Base-by-base conservation (phyloP, 108 stramenopile genomes). In the Discostella stelligeroides region DNA sequence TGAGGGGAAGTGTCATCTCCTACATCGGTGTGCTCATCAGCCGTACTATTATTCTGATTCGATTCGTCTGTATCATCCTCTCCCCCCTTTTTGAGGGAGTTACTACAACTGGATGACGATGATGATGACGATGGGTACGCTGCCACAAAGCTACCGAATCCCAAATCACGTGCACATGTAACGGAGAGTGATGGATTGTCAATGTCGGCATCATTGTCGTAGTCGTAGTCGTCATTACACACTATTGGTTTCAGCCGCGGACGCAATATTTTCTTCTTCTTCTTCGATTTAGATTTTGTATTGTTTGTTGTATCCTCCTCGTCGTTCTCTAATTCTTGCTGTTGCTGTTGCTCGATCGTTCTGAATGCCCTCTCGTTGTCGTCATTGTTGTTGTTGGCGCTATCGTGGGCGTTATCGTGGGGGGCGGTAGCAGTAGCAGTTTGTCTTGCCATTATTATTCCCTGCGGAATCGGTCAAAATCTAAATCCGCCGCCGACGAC, bases 141-240 rank as follows among this genome's bases (percentile, higher is more conserved):
- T 8, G 50, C 25, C 7, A 50, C 48, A 14, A 55, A 50, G 24
- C 54, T 40, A 18, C 54, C 29, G 24, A 55, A 54, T 41, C 45
- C 62, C 21, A 55, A 54, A 41, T 55, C 66, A 55, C 55, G 51
- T 39, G 24, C 34, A 67, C 39, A 24, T 40, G 66, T 67, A 41
- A 40, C 15, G 55, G 54, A 27, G 54, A 54, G 18, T 40, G 66
- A 10, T 53, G 51, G 20, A 49, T 7, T 42, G 53, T 67, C 43
- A 45, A 34, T 18, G 18, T 5, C n/a, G 29, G 8, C 1, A 10
- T 64, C 29, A n/a, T 47, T 47, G 10, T 48, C 43, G 2, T 13
- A 4, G 12, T 2, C 43, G n/a, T 45, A 1, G 27, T 30, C 30
- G 7, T 42, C 40, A 0, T 40, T 7, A 9, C 34, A 41, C 0